Conservation (phyloP, 2,329 filamentous ascomycete species). For the Aspergillus japonicus region DNA sequence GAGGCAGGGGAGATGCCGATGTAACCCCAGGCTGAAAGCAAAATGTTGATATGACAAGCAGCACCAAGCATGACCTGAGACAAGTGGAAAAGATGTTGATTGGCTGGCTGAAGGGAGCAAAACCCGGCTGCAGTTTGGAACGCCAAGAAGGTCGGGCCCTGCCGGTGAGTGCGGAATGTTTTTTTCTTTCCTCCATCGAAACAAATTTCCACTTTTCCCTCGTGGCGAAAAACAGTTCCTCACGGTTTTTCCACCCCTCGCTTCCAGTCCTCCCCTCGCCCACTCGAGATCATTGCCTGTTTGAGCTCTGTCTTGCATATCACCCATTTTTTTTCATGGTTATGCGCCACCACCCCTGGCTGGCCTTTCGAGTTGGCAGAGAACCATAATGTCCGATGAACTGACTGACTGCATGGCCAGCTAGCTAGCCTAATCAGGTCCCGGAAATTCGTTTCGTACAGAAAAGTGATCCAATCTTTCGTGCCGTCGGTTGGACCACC, state of each 20-base stretch:
- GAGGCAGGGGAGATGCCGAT: conserved; percentile 22
- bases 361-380: neutral
- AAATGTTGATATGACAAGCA: conserved; percentile 19
- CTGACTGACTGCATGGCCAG: neutral
- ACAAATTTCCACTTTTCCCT: conserved; percentile 8
- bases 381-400: neutral
- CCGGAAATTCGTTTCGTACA: neutral
- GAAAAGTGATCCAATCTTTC: neutral
- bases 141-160: conserved; percentile 12
- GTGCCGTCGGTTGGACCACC: conserved; percentile 16
- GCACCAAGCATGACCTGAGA: conserved; percentile 23
- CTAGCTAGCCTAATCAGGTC: neutral
- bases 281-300: neutral
- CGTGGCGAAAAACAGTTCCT: conserved; percentile 4
- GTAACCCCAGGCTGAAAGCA: conserved; percentile 28
- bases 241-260: neutral
- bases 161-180: conserved; percentile 8
- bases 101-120: conserved; percentile 5
- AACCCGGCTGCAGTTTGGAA: conserved; percentile 3
- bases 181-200: neutral
- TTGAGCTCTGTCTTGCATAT: conserved; percentile 3
- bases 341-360: neutral
- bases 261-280: neutral
- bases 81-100: conserved; percentile 5
- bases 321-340: neutral